Percentiles rank a stretch among this genome's conserved stretches.
These are phyloP conservation scores for Trichosporon sp. DNA, from an alignment of 1,284 basidiomycete genomes.

Conservation along the genomic window DNA sequence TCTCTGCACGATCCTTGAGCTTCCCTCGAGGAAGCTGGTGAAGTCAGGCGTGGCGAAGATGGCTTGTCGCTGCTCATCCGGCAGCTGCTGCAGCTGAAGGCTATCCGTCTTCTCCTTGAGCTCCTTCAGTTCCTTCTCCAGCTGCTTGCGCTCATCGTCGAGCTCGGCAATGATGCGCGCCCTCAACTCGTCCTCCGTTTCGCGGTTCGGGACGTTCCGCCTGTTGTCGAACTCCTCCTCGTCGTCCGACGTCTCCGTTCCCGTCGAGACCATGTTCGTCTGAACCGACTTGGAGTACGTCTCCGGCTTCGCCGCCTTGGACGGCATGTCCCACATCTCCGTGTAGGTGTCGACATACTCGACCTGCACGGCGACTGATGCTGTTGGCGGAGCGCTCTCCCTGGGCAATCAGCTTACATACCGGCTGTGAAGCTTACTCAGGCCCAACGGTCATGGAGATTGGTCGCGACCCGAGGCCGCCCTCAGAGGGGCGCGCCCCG, in stretches of 20 bases:
- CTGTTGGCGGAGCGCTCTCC: neutral
- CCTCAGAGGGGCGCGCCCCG: neutral
- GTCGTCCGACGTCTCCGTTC: slow-evolving; percentile 41
- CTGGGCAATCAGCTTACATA: neutral
- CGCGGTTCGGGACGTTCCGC: slow-evolving; percentile 38
- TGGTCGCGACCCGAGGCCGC: neutral
- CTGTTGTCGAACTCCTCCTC: slow-evolving; percentile 52
- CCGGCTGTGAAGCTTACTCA: slow-evolving; percentile 1
- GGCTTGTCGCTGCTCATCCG: slow-evolving; percentile 76
- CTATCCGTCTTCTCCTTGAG: slow-evolving; percentile 74
- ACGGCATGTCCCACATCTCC: slow-evolving; percentile 85
- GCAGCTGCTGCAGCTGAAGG: slow-evolving; percentile 65
- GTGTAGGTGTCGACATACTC: slow-evolving; percentile 82
- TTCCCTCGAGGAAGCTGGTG: slow-evolving; percentile 87
- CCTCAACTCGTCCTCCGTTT: slow-evolving; percentile 71
- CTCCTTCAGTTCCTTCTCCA: slow-evolving; percentile 77
- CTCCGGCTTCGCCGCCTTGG: slow-evolving; percentile 59
- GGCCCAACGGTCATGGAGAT: neutral
- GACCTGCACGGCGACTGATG: slow-evolving; percentile 53
- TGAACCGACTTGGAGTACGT: slow-evolving; percentile 94
- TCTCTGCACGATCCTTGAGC: slow-evolving; percentile 91
- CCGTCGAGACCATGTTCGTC: slow-evolving; percentile 61
- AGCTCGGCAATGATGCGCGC: slow-evolving; percentile 64
- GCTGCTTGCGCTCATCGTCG: slow-evolving; percentile 65
- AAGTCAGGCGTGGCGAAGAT: slow-evolving; percentile 86